A percentile compares a stretch with the other conserved stretches of the same genome.
These are phyloP conservation scores for Pelargonium myrrhifolium DNA, from an alignment of 441 rosid species.

Conservation along the genomic window DNA sequence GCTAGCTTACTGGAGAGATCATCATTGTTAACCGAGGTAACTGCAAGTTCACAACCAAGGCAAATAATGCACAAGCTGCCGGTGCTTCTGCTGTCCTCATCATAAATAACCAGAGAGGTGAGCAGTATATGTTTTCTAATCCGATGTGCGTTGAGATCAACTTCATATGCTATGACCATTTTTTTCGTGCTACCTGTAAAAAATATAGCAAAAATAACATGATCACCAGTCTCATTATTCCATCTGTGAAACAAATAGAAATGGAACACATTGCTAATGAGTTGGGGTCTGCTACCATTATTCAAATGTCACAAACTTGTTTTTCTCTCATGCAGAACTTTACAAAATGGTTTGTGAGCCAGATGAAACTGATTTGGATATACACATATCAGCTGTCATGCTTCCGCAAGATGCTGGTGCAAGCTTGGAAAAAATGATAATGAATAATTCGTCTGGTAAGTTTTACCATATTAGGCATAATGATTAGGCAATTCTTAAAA, in stretches of 20 bases:
- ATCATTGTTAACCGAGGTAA: slow-evolving; percentile 86
- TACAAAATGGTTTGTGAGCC: slow-evolving; percentile 99
- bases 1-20: slow-evolving; percentile 66
- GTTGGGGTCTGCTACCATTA: too few relatives aligned
- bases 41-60: slow-evolving; percentile 81
- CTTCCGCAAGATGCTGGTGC: slow-evolving; percentile 96
- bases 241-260: too few relatives aligned
- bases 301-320: neutral
- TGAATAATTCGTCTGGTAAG: slow-evolving; percentile 57
- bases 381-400: slow-evolving; percentile 78
- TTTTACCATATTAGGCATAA: slow-evolving; percentile 13
- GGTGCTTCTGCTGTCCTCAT: slow-evolving; percentile 89
- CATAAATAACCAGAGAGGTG: slow-evolving; percentile 84
- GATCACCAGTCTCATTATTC: too few relatives aligned
- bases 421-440: slow-evolving; percentile 59
- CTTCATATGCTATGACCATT: too few relatives aligned
- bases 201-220: too few relatives aligned
- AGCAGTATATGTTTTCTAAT: neutral
- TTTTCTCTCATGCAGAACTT: slow-evolving; percentile 46
- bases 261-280: too few relatives aligned
- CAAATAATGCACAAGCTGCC: slow-evolving; percentile 83
- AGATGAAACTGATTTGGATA: slow-evolving; percentile 86
- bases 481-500: too few relatives aligned
- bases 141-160: too few relatives aligned
- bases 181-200: too few relatives aligned